Percentiles rank a stretch among this genome's conserved stretches.
These are phyloP conservation scores for Collybia sp. DNA, from an alignment of 768 basidiomycete species.

Conservation along the genomic window DNA sequence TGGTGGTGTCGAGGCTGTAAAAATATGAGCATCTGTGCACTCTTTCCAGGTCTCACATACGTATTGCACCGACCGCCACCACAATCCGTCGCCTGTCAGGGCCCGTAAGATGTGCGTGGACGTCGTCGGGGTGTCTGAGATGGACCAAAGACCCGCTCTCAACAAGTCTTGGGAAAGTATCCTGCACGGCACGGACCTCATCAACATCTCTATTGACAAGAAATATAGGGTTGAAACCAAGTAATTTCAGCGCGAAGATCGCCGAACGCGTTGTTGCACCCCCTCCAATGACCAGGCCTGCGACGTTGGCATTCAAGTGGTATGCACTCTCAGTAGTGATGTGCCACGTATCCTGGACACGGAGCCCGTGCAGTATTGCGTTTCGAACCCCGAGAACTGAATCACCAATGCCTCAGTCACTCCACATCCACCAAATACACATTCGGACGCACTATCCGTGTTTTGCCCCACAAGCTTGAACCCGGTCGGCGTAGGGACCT, in stretches of 20 bases:
- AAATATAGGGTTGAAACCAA: slow-evolving; percentile 52
- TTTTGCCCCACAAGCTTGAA: slow-evolving; percentile 29
- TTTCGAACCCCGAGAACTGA: slow-evolving; percentile 28
- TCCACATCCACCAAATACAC: not conserved
- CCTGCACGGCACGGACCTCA: slow-evolving; percentile 24
- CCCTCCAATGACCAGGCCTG: slow-evolving; percentile 31
- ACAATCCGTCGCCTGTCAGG: slow-evolving; percentile 17
- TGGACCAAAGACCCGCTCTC: slow-evolving; percentile 20
- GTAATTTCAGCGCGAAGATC: slow-evolving; percentile 35
- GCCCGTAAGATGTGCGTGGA: slow-evolving; percentile 21
- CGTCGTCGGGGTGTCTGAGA: slow-evolving; percentile 22
- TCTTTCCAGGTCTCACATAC: slow-evolving; percentile 10
- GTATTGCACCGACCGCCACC: slow-evolving; percentile 32
- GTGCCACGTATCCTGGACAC: slow-evolving; percentile 15
- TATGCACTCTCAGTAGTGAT: slow-evolving; percentile 8
- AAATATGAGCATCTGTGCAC: not conserved
- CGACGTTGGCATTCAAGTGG: slow-evolving; percentile 15
- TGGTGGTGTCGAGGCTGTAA: slow-evolving; percentile 20
- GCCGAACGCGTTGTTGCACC: slow-evolving; percentile 34
- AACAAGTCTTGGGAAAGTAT: slow-evolving; percentile 17
- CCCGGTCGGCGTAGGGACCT: slow-evolving; percentile 18
- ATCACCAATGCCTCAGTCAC: too few relatives aligned
- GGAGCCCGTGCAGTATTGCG: slow-evolving; percentile 22
- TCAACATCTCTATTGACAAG: slow-evolving; percentile 24
- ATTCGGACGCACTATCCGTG: slow-evolving; percentile 22